Evolutionary conservation across 805 yeast genomes (phyloP).

Genomic region (Candida broadrunensis): DNA sequence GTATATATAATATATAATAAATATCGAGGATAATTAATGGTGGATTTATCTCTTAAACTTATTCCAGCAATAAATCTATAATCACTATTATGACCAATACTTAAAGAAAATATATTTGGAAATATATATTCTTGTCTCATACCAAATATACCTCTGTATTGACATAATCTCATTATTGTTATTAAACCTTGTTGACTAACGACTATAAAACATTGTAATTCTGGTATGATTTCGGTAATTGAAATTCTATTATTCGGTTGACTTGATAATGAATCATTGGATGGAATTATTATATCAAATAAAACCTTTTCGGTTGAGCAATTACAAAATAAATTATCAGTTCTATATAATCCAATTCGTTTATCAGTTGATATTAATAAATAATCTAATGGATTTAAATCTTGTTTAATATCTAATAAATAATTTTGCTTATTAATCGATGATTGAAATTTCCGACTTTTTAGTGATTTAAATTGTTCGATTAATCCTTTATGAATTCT

Average conservation of each 20-base stretch:
- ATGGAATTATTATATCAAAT: slow-evolving; percentile 36
- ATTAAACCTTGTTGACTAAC: slow-evolving; percentile 38
- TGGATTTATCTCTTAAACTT: slow-evolving; percentile 21
- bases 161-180: slow-evolving; percentile 34
- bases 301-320: slow-evolving; percentile 42
- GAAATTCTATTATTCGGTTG: slow-evolving; percentile 33
- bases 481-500: slow-evolving; percentile 24
- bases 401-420: not conserved
- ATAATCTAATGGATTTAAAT: slow-evolving; percentile 4
- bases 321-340: slow-evolving; percentile 45
- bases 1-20: slow-evolving; percentile 30
- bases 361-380: slow-evolving; percentile 43
- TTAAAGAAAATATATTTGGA: slow-evolving; percentile 30
- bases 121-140: slow-evolving; percentile 43
- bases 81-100: slow-evolving; percentile 22
- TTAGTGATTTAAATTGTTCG: not conserved
- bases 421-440: not conserved
- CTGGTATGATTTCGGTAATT: slow-evolving; percentile 32
- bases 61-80: slow-evolving; percentile 33
- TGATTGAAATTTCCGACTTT: not conserved
- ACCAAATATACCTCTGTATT: slow-evolving; percentile 33
- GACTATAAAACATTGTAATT: slow-evolving; percentile 31
- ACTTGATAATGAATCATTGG: slow-evolving; percentile 26
- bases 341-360: slow-evolving; percentile 43
- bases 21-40: slow-evolving; percentile 19